phyloP scores from a whole-genome alignment of 1,284 basidiomycete genomes.

The Mycosarcoma maydis region DNA sequence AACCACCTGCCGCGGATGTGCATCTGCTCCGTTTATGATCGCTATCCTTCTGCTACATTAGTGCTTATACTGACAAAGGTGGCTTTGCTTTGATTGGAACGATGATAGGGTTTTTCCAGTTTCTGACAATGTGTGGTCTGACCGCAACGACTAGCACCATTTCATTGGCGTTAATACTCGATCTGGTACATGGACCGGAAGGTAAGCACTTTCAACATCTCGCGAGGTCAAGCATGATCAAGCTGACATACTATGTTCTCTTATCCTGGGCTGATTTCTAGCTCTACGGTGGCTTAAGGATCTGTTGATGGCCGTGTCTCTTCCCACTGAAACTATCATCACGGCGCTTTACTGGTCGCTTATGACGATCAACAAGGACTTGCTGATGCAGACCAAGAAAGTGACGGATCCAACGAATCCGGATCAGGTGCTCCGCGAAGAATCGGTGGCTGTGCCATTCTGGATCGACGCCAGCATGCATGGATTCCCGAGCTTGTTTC shows the following conservation, averaged over 20 bases:
- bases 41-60: not conserved
- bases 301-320: constrained; percentile 19
- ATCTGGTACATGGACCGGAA: constrained; percentile 20
- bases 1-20: not conserved
- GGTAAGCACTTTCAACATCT: constrained; percentile 2
- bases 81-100: too few relatives aligned
- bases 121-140: constrained; percentile 42
- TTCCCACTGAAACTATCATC: constrained; percentile 52
- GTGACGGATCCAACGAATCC: constrained; percentile 48
- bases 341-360: constrained; percentile 55
- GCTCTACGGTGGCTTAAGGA: constrained; percentile 26
- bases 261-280: not conserved
- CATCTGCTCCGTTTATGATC: not conserved
- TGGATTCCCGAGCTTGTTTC: constrained; percentile 51
- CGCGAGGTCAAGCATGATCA: too few relatives aligned
- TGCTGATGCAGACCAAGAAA: constrained; percentile 43
- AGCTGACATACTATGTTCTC: too few relatives aligned
- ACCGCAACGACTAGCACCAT: constrained; percentile 14
- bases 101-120: constrained; percentile 26
- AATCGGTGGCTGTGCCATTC: constrained; percentile 42
- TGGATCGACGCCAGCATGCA: constrained; percentile 50
- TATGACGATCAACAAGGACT: constrained; percentile 32
- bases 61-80: too few relatives aligned
- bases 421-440: constrained; percentile 40
- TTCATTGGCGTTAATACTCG: constrained; percentile 17